These are phyloP conservation scores for Phytophthora podocarpi DNA, from an alignment of 352 stramenopile genomes.

Conservation along the genomic window DNA sequence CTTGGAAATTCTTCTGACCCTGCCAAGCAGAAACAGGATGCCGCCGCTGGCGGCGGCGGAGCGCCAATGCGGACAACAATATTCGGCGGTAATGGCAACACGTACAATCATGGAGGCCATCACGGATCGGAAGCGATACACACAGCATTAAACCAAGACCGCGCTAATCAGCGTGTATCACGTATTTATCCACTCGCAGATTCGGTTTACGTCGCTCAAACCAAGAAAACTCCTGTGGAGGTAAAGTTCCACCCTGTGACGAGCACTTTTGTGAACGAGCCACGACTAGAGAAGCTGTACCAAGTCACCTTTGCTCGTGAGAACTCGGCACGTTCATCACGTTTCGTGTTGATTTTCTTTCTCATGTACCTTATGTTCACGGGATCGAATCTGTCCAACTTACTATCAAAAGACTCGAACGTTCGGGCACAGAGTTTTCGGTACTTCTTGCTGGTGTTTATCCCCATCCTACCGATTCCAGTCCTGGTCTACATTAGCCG, in stretches of 20 bases:
- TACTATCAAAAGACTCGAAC: slow-evolving; percentile 61
- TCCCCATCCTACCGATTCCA: slow-evolving; percentile 67
- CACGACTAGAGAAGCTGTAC: slow-evolving; percentile 78
- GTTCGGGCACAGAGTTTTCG: slow-evolving; percentile 53
- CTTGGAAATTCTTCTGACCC: slow-evolving; percentile 21
- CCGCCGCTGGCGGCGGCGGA: neutral
- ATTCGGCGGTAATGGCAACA: slow-evolving; percentile 9
- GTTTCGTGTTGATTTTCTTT: slow-evolving; percentile 70
- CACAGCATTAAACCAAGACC: slow-evolving; percentile 58
- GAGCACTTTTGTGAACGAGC: slow-evolving; percentile 73
- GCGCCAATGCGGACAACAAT: slow-evolving; percentile 14
- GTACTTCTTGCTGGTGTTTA: slow-evolving; percentile 78
- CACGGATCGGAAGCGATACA: slow-evolving; percentile 32
- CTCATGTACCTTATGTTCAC: slow-evolving; percentile 78
- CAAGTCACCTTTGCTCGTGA: slow-evolving; percentile 83
- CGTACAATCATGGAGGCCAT: slow-evolving; percentile 20
- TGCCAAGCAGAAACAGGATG: slow-evolving; percentile 20
- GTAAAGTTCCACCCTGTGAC: slow-evolving; percentile 81
- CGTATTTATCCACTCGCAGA: slow-evolving; percentile 78
- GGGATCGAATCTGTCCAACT: slow-evolving; percentile 70
- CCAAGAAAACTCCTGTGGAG: slow-evolving; percentile 80
- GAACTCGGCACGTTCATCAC: slow-evolving; percentile 69
- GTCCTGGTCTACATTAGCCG: slow-evolving; percentile 71
- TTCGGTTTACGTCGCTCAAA: slow-evolving; percentile 67
- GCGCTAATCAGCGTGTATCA: slow-evolving; percentile 68